Evolutionary conservation across 345 rosid species (phyloP).

Genomic region (Rhizophora mangle): DNA sequence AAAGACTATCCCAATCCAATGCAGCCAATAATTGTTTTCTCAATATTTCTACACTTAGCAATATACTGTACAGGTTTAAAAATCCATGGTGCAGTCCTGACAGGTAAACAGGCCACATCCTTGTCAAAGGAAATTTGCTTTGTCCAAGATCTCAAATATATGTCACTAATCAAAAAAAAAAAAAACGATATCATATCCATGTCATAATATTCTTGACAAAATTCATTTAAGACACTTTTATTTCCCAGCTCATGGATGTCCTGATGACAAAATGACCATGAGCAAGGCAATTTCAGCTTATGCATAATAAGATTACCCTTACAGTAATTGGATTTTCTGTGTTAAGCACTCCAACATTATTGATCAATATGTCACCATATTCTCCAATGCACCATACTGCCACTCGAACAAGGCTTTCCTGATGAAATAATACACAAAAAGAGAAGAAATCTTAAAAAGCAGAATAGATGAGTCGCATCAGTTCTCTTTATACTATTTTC

Average conservation of each 20-base stretch:
- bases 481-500: no score
- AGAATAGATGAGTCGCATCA: not conserved
- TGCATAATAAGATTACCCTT: conserved; percentile 31
- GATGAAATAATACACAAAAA: conserved; percentile 17
- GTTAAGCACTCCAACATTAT: conserved; percentile 82
- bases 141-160: not conserved
- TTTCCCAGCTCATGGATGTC: conserved; percentile 5
- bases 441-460: conserved; percentile 16
- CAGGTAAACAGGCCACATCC: not conserved
- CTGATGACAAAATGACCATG: conserved; percentile 5
- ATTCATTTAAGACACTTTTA: not conserved
- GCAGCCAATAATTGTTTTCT: no score
- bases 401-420: conserved; percentile 95
- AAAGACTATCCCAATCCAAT: no score
- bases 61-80: no score
- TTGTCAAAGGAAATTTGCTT: not conserved
- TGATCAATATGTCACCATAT: conserved; percentile 92
- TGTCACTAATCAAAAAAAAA: not conserved
- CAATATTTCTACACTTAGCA: no score
- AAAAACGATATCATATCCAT: no score
- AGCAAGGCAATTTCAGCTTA: conserved; percentile 13
- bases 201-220: not conserved
- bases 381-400: conserved; percentile 99
- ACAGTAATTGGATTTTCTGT: conserved; percentile 89
- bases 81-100: not conserved